These are phyloP conservation scores for Phytophthora pini DNA, from an alignment of 352 stramenopile species.

Conservation along the genomic window DNA sequence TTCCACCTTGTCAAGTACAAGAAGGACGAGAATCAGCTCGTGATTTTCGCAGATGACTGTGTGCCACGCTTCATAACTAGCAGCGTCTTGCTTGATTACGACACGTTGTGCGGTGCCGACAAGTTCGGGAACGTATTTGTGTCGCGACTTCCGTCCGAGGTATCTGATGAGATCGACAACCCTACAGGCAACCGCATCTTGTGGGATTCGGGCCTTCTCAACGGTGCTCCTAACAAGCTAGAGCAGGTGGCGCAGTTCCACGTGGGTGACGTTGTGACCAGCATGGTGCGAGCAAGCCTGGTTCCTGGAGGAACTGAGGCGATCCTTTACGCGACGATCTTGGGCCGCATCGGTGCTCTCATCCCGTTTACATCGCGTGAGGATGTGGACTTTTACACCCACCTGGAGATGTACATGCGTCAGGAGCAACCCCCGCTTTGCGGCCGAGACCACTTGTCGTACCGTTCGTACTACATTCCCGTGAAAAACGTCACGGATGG, in stretches of 20 bases:
- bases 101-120: slow-evolving; percentile 98
- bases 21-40: slow-evolving; percentile 94
- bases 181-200: slow-evolving; percentile 96
- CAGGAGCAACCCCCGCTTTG: slow-evolving; percentile 92
- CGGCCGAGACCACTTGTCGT: slow-evolving; percentile 97
- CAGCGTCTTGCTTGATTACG: slow-evolving; percentile 96
- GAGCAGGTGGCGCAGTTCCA: slow-evolving; percentile 97
- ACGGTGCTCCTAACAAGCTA: slow-evolving; percentile 96
- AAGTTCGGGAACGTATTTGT: slow-evolving; percentile 99
- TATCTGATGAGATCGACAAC: slow-evolving; percentile 97
- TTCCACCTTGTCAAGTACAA: slow-evolving; percentile 99
- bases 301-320: slow-evolving; percentile 96
- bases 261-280: slow-evolving; percentile 98
- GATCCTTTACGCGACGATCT: slow-evolving; percentile 98
- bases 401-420: slow-evolving; percentile 97
- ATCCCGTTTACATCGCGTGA: slow-evolving; percentile 97
- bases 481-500: slow-evolving; percentile 99
- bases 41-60: slow-evolving; percentile 97
- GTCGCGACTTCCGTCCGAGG: slow-evolving; percentile 91
- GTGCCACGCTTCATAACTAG: slow-evolving; percentile 85
- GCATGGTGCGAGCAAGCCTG: slow-evolving; percentile 95
- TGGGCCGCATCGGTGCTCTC: slow-evolving; percentile 96
- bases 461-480: slow-evolving; percentile 98
- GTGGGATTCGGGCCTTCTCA: slow-evolving; percentile 95
- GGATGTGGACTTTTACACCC: slow-evolving; percentile 98